These are phyloP conservation scores for Heimioporus sp. DNA, from an alignment of 768 basidiomycete species.

Conservation along the genomic window DNA sequence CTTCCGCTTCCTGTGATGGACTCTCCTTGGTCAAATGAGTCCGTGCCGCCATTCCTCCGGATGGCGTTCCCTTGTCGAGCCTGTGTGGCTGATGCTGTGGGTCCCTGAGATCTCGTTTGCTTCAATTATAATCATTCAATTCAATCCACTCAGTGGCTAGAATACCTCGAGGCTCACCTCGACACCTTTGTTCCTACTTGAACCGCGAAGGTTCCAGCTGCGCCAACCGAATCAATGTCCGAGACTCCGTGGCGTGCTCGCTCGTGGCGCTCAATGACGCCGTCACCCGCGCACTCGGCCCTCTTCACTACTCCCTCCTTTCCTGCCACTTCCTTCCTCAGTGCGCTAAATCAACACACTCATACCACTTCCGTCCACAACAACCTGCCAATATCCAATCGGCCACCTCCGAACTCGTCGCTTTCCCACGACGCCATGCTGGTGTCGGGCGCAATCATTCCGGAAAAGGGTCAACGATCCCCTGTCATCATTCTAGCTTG, in stretches of 20 bases:
- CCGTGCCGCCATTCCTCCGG: constrained; percentile 11
- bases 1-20: constrained; percentile 26
- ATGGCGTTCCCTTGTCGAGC: no score
- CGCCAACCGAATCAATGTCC: constrained; percentile 26
- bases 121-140: neutral
- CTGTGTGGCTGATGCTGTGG: constrained; percentile 3
- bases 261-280: constrained; percentile 1
- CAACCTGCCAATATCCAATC: neutral
- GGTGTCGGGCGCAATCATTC: constrained; percentile 20
- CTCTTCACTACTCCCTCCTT: no score
- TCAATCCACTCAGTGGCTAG: neutral
- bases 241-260: constrained; percentile 27
- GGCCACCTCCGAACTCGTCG: constrained; percentile 15
- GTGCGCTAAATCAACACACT: no score
- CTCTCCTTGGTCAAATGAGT: constrained; percentile 16
- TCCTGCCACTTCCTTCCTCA: no score
- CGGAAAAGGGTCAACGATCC: constrained; percentile 13
- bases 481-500: constrained; percentile 10
- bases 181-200: neutral
- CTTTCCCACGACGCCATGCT: constrained; percentile 14
- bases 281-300: no score
- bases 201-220: constrained; percentile 30
- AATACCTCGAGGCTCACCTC: constrained; percentile 10
- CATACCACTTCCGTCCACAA: neutral
- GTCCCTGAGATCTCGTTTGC: constrained; percentile 7